Evolutionary conservation across 2,329 filamentous ascomycete genomes (phyloP).

Genomic region (Thielaviopsis euricoi): DNA sequence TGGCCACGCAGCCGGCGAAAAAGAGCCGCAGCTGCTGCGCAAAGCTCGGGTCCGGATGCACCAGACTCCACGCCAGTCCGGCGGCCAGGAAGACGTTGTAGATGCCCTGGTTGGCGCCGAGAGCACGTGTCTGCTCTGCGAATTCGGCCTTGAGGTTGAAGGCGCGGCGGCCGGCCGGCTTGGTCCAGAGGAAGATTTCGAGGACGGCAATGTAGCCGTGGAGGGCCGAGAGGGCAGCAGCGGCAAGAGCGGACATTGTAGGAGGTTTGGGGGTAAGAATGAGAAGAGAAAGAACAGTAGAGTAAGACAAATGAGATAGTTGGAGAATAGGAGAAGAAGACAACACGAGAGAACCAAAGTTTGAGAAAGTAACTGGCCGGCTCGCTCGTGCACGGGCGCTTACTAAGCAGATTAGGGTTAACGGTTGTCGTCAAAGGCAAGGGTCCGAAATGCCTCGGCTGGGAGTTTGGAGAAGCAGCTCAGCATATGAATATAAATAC

Average conservation of each 20-base stretch:
- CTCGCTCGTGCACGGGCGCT: too few species aligned
- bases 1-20: conserved; percentile 28
- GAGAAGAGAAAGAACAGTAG: background rate
- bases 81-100: conserved; percentile 38
- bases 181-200: conserved; percentile 34
- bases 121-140: conserved; percentile 25
- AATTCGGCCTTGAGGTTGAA: conserved; percentile 29
- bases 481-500: too few species aligned
- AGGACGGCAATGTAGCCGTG: conserved; percentile 33
- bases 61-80: conserved; percentile 30
- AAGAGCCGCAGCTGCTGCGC: conserved; percentile 29
- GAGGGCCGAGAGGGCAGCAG: conserved; percentile 23
- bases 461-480: too few species aligned
- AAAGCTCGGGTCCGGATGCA: conserved; percentile 26
- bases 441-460: background rate
- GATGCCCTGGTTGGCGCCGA: conserved; percentile 34
- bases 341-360: too few species aligned
- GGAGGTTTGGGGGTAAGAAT: background rate
- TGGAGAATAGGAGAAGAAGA: too few species aligned
- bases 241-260: conserved; percentile 21
- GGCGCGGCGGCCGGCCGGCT: conserved; percentile 26
- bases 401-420: background rate
- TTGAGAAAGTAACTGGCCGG: too few species aligned
- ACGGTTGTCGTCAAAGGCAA: too few species aligned
- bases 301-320: too few species aligned